Evolutionary conservation across 2,329 filamentous ascomycete genomes (phyloP).

Genomic region (Pseudonectria buxi): DNA sequence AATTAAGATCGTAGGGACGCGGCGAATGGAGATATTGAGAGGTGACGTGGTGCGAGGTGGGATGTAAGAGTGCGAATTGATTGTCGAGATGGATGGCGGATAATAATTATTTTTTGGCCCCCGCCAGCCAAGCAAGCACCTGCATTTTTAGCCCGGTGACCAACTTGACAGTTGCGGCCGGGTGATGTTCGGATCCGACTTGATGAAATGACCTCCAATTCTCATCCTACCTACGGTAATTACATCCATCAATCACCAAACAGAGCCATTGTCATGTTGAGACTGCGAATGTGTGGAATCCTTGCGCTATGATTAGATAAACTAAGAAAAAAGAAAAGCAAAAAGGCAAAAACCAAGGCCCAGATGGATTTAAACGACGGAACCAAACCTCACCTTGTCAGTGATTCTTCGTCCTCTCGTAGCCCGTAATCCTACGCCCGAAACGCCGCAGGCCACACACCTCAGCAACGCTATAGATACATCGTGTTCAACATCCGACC

Average conservation of each 20-base stretch:
- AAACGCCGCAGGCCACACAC: slow-evolving; percentile 19
- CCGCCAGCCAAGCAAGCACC: slow-evolving; percentile 12
- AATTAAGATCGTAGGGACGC: slow-evolving; percentile 5
- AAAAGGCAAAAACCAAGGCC: no score
- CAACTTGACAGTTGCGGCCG: slow-evolving; percentile 6
- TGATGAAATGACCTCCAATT: slow-evolving; percentile 14
- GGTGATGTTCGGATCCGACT: not conserved
- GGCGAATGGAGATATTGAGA: not conserved
- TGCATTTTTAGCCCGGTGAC: no score
- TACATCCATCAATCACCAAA: no score
- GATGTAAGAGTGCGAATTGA: slow-evolving; percentile 6
- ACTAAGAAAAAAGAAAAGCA: slow-evolving; percentile 4
- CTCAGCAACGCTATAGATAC: slow-evolving; percentile 12
- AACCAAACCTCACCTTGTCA: slow-evolving; percentile 3
- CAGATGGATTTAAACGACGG: slow-evolving; percentile 1
- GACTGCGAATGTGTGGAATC: slow-evolving; percentile 1
- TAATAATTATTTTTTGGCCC: slow-evolving; percentile 22
- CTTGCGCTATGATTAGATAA: slow-evolving; percentile 9
- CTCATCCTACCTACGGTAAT: no score
- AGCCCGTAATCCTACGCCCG: slow-evolving; percentile 17
- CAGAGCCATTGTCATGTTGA: no score
- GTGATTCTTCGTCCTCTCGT: slow-evolving; percentile 6
- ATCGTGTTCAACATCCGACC: slow-evolving; percentile 4
- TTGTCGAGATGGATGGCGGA: slow-evolving; percentile 5
- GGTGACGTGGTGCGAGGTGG: slow-evolving; percentile 1